Conservation (phyloP, 345 rosid genomes). For the Salix exigua region DNA sequence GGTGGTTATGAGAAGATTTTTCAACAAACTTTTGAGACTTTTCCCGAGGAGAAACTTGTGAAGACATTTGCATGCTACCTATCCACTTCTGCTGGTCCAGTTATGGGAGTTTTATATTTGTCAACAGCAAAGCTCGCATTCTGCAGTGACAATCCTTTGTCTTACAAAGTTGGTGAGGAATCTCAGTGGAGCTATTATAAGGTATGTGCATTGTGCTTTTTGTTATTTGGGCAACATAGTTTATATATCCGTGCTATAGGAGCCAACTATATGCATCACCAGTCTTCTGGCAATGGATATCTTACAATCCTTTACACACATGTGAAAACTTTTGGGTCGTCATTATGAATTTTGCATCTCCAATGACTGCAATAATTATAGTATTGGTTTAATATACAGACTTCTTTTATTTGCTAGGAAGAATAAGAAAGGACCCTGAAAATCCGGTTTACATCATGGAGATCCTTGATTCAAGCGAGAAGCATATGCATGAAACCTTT, state of each 20-base stretch:
- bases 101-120: constrained; percentile 78
- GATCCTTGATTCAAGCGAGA: neutral
- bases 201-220: constrained; percentile 43
- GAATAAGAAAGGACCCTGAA: neutral
- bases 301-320: neutral
- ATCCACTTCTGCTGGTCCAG: constrained; percentile 97
- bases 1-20: constrained; percentile 94
- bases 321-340: neutral
- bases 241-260: neutral
- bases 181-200: constrained; percentile 83
- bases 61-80: constrained; percentile 83
- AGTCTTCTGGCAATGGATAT: neutral
- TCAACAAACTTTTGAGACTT: constrained; percentile 64
- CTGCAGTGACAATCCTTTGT: constrained; percentile 78
- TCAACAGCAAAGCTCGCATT: constrained; percentile 79
- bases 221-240: neutral
- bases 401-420: neutral
- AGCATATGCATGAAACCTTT: neutral
- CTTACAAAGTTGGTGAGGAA: constrained; percentile 67
- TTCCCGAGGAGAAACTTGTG: constrained; percentile 71
- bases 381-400: neutral
- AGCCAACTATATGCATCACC: neutral
- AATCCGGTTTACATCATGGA: neutral
- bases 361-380: neutral
- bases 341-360: neutral